Percentiles rank a stretch among this genome's conserved stretches.
Evolutionary conservation across 768 basidiomycete species (phyloP).

Genomic region (Kwoniella dejecticola): DNA sequence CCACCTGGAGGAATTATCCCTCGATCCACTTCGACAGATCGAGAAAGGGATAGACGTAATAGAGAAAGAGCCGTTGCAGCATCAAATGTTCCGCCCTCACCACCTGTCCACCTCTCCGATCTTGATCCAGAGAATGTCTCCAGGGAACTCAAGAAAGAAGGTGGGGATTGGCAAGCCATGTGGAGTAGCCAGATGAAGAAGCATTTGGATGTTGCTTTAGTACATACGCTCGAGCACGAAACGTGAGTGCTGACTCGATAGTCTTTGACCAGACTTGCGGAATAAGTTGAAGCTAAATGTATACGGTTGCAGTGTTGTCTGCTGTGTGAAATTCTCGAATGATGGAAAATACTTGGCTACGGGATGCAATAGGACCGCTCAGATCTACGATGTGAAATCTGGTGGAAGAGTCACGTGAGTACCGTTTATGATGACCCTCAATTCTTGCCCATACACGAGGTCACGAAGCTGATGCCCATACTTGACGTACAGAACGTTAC

Average conservation of each 20-base stretch:
- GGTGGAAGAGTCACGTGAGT: conserved; percentile 79
- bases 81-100: conserved; percentile 32
- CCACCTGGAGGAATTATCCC: conserved; percentile 25
- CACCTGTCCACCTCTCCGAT: conserved; percentile 49
- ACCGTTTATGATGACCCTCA: neutral
- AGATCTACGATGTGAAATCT: conserved; percentile 90
- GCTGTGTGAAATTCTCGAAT: conserved; percentile 91
- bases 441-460: neutral
- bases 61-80: conserved; percentile 23
- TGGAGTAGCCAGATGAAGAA: conserved; percentile 81
- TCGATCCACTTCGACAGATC: conserved; percentile 38
- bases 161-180: conserved; percentile 83
- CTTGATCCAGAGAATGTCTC: conserved; percentile 57
- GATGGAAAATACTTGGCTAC: conserved; percentile 92
- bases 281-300: neutral
- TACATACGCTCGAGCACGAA: conserved; percentile 88
- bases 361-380: conserved; percentile 92
- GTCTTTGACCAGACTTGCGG: neutral
- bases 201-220: conserved; percentile 72
- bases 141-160: conserved; percentile 64
- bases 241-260: conserved; percentile 61
- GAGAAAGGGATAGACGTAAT: conserved; percentile 47
- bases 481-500: conserved; percentile 63
- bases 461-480: neutral
- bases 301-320: conserved; percentile 64